Conservation (phyloP, 2,329 filamentous ascomycete species). For the Fusarium continuum region DNA sequence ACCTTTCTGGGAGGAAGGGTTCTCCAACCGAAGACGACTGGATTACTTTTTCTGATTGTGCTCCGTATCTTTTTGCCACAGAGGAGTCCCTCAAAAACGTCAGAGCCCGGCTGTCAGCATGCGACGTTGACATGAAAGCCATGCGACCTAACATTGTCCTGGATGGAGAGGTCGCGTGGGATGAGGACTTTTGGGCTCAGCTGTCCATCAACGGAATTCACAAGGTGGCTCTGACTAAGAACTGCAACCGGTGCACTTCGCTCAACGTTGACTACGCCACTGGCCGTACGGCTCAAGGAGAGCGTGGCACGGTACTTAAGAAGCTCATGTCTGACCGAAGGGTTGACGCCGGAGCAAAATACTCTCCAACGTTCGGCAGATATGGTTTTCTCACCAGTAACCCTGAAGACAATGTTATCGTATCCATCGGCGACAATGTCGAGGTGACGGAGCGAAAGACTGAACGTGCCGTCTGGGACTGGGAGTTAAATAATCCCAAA, state of each 20-base stretch:
- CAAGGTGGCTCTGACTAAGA: constrained; percentile 69
- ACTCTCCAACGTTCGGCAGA: constrained; percentile 75
- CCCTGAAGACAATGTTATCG: constrained; percentile 34
- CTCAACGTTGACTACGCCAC: constrained; percentile 77
- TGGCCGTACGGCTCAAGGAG: constrained; percentile 65
- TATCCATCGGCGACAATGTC: constrained; percentile 59
- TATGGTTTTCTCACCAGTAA: constrained; percentile 68
- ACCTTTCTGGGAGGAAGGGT: constrained; percentile 38
- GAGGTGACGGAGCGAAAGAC: constrained; percentile 58
- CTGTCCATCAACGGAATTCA: constrained; percentile 54
- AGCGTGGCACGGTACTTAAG: constrained; percentile 71
- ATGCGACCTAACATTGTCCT: constrained; percentile 80
- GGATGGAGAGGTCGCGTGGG: constrained; percentile 66
- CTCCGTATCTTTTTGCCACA: constrained; percentile 78
- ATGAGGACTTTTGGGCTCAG: constrained; percentile 78
- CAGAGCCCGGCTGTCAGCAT: constrained; percentile 61
- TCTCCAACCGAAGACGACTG: constrained; percentile 50
- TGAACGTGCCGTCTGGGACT: constrained; percentile 64
- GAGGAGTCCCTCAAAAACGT: constrained; percentile 75
- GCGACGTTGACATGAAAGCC: constrained; percentile 69
- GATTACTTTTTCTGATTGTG: constrained; percentile 78
- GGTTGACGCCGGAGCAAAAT: constrained; percentile 74
- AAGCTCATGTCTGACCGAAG: constrained; percentile 74
- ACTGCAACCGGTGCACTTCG: constrained; percentile 74
- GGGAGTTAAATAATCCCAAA: constrained; percentile 50